A percentile compares a stretch with the other conserved stretches of the same genome.
Conservation (phyloP, 1,139 yeast genomes). For the Candida smagusa region DNA sequence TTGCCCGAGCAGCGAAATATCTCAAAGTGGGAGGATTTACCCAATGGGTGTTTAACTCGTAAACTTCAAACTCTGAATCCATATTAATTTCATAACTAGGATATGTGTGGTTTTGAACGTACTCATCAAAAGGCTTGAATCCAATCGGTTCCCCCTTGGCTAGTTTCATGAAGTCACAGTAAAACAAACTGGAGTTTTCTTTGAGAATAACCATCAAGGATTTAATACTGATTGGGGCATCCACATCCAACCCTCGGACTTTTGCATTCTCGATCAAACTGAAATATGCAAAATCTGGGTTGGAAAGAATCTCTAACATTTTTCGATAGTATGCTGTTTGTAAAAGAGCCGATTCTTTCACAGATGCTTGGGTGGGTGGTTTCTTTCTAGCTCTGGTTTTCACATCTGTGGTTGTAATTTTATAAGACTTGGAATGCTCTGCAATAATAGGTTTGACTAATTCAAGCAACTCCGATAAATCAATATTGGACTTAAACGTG, state of each 20-base stretch:
- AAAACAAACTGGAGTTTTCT: conserved; percentile 28
- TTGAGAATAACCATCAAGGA: conserved; percentile 35
- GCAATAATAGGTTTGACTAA: conserved; percentile 15
- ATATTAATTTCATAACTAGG: conserved; percentile 12
- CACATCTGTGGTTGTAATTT: conserved; percentile 40
- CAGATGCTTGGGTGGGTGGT: conserved; percentile 48
- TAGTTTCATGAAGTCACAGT: conserved; percentile 43
- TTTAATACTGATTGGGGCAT: conserved; percentile 44
- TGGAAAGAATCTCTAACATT: conserved; percentile 15
- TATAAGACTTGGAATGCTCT: conserved; percentile 11
- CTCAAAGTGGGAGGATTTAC: conserved; percentile 51
- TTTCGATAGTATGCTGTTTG: conserved; percentile 56
- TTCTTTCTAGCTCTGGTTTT: conserved; percentile 48
- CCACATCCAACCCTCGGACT: conserved; percentile 44
- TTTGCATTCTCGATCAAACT: conserved; percentile 41
- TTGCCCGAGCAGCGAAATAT: conserved; percentile 52
- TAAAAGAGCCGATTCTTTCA: conserved; percentile 44
- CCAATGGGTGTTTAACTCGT: conserved; percentile 34
- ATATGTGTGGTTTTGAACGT: conserved; percentile 5
- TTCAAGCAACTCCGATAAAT: conserved; percentile 20
- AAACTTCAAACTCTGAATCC: conserved; percentile 12
- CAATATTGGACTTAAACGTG: conserved; percentile 14
- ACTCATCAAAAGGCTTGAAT: conserved; percentile 35
- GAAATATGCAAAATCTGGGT: conserved; percentile 11
- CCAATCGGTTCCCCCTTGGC: conserved; percentile 47